Percentiles rank a stretch among this genome's conserved stretches.
phyloP scores from a whole-genome alignment of 192 early-diverging fungal species.

The Hyaloraphidium curvatum region DNA sequence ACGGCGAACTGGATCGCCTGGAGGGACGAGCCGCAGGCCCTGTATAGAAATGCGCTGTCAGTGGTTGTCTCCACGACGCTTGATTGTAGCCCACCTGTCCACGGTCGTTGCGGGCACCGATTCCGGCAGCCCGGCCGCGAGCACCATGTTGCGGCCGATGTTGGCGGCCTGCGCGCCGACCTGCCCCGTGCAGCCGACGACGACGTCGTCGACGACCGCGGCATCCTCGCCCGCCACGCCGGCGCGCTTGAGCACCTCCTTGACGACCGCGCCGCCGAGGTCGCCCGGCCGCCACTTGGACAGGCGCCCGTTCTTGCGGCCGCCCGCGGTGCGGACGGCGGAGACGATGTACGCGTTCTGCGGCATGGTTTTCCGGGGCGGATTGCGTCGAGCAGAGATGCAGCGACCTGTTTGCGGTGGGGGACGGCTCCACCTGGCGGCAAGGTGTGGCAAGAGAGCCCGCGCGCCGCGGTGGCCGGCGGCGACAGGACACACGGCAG shows the following conservation, averaged over 20 bases:
- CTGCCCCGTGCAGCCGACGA: neutral
- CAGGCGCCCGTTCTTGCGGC: constrained; percentile 1
- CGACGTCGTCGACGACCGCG: constrained; percentile 1
- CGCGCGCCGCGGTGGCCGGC: too few relatives aligned
- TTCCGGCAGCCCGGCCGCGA: neutral
- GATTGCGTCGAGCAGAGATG: too few relatives aligned
- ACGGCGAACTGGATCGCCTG: neutral
- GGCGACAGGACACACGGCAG: too few relatives aligned
- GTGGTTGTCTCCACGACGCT: too few relatives aligned
- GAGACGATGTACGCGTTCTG: constrained; percentile 3
- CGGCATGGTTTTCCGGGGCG: too few relatives aligned
- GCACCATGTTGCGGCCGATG: neutral
- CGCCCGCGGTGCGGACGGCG: constrained; percentile 1
- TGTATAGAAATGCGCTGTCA: neutral
- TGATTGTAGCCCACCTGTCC: neutral
- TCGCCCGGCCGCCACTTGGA: neutral
- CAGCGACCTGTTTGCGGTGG: too few relatives aligned
- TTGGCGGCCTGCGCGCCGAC: neutral
- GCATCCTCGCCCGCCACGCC: neutral
- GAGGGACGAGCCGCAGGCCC: neutral
- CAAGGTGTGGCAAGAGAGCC: too few relatives aligned
- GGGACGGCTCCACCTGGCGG: too few relatives aligned
- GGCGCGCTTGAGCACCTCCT: neutral
- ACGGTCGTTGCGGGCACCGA: neutral
- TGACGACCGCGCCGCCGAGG: neutral